Evolutionary conservation across 768 basidiomycete species (phyloP).

Genomic region (Suillus paluster): DNA sequence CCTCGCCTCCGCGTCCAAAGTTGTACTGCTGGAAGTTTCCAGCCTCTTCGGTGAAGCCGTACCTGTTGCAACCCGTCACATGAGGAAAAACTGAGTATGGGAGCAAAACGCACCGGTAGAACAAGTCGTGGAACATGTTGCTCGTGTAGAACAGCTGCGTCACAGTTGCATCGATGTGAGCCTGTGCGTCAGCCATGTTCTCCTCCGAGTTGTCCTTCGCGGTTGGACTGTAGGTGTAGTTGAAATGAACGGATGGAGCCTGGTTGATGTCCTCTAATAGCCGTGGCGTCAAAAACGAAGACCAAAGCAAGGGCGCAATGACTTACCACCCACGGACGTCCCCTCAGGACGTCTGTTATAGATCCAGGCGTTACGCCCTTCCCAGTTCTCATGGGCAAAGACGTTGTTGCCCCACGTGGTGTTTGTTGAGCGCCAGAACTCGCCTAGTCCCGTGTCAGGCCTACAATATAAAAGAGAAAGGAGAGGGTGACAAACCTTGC

Average conservation of each 20-base stretch:
- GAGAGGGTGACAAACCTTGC: background rate
- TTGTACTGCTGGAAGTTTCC: constrained; percentile 99
- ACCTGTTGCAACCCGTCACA: constrained; percentile 45
- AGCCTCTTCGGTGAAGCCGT: constrained; percentile 88
- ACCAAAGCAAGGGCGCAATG: background rate
- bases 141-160: constrained; percentile 89
- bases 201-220: constrained; percentile 52
- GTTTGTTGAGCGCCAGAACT: constrained; percentile 65
- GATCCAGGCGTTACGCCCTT: constrained; percentile 66
- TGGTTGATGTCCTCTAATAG: constrained; percentile 1
- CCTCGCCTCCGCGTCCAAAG: constrained; percentile 87
- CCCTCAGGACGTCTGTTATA: constrained; percentile 82
- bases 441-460: constrained; percentile 24
- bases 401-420: constrained; percentile 92
- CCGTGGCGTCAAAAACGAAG: background rate
- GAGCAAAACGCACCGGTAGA: constrained; percentile 56
- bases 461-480: constrained; percentile 5
- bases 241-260: constrained; percentile 45
- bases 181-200: constrained; percentile 72
- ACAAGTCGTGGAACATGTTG: constrained; percentile 83
- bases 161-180: constrained; percentile 85
- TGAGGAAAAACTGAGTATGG: background rate
- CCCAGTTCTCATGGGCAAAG: constrained; percentile 95
- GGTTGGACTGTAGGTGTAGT: constrained; percentile 78
- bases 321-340: background rate